Evolutionary conservation across 495 filamentous ascomycete species (phyloP), one percentile per base, ranked within the genome.

Genomic region (Astrothelium macrocarpum): DNA sequence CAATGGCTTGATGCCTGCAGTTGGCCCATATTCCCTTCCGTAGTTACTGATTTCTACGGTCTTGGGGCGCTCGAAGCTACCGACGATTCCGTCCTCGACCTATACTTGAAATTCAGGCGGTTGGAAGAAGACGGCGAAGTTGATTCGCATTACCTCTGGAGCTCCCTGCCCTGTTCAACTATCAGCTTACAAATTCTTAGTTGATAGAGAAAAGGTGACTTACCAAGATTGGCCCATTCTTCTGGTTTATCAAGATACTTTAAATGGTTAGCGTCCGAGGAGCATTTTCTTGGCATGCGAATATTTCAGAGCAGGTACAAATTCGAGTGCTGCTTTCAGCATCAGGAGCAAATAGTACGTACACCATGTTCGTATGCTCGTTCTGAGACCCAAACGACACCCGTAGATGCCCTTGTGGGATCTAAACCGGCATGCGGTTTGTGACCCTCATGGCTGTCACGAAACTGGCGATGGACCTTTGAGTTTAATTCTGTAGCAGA

Each of bases 21-120:
- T 96, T 23, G 93, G 91, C 7, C 91, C 93, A 74, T 97, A 97
- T 73, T 97, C 93, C 67, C 93, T 81, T 20, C 87, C 84, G 59
- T 81, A 82, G 64, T 87, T 81, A 63, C 81, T 85, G 72, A 97
- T 82, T 65, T 95, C 84, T 71, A 97, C 87, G 16, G 77, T 78
- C n/a, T 82, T 82, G 7, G 93, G 93, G n/a, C 94, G 85, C 65
- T 88, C 79, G 72, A 97, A 96, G 75, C 87, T 92, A 56, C 91
- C 89, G 67, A 85, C 84, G 71, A 97, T 96, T 65, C 91, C 90
- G 62, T 96, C 91, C 16, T 56, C 49, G 25, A 56, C 49, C 49
- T 56, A 29, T 1, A 9, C 49, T 56, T 20, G 20, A 3, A 29
- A 4, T 11, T 56, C 16, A 56, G 49, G 5, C 11, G 25, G n/a